Base-by-base conservation (phyloP, 257 asterid genomes). In the Verbascum thapsus region DNA sequence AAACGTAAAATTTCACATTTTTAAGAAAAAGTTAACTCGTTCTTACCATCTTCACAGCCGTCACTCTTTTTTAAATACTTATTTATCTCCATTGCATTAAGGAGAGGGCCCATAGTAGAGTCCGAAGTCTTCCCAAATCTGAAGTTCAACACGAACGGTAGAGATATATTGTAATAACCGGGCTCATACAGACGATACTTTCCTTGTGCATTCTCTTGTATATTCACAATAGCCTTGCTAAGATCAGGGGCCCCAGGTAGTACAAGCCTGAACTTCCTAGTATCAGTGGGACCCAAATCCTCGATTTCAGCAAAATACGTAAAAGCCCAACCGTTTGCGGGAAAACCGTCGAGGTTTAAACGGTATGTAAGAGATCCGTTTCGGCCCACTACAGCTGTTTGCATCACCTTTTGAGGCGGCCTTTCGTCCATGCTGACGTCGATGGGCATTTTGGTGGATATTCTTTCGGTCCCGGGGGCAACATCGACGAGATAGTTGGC, bases 351-450 rank as follows among this genome's bases (percentile, higher is more conserved):
- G 3, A 94, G 91, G 68, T 94, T 88, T 79, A 90, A 51, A n/a
- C 99, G 94, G 73, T 94, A 87, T 8, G 95, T 85, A 53, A 94
- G 62, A 1, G 96, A 72, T 49, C 99, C 99, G 34, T 94, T 84
- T 80, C 95, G 80, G 68, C 99, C 99, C 32, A 94, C 96, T 53
- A 94, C 99, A 64, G 99, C 99, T 16, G 99, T 94, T 80, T 94
- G 97, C 99, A 94, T 85, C 63, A 90, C 97, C 72, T 87, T 90
- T 69, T 85, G 83, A 53, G 99, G 97, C 2, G 97, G 97, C 67
- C 73, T 71, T 76, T 94, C 96, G 7, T 73, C 81, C 34, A 49
- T 64, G 39, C 74, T 62, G 40, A 87, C 94, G 66, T 81, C 83
- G 54, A 94, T 94, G 32, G 96, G 92, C 78, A 66, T 70, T 69